Percentiles rank a stretch among this genome's conserved stretches.
Evolutionary conservation across 2,329 filamentous ascomycete species (phyloP).

Genomic region (Dichotomopilus funicola): DNA sequence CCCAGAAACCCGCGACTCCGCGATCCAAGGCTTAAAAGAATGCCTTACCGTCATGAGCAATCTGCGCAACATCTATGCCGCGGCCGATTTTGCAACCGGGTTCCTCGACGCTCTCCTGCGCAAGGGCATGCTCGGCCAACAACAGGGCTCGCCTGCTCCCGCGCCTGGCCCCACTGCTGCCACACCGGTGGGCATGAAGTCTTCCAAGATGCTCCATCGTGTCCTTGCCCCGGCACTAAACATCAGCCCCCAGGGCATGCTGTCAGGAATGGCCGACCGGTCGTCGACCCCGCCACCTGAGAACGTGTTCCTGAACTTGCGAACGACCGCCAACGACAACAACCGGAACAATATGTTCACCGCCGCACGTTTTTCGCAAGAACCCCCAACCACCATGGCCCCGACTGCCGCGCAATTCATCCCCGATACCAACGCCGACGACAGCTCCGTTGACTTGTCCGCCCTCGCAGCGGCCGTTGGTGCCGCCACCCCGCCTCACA

Average conservation of each 20-base stretch:
- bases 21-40: conserved; percentile 78
- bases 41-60: conserved; percentile 90
- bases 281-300: conserved; percentile 49
- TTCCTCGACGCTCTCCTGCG: conserved; percentile 90
- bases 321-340: conserved; percentile 6
- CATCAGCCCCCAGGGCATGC: conserved; percentile 2
- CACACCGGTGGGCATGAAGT: conserved; percentile 2
- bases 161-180: conserved; percentile 6
- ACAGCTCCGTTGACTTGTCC: conserved; percentile 27
- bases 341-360: background rate
- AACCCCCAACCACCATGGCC: background rate
- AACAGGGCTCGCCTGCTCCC: background rate
- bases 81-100: conserved; percentile 91
- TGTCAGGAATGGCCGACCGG: conserved; percentile 6
- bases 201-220: conserved; percentile 11
- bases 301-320: conserved; percentile 28
- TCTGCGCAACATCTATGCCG: conserved; percentile 81
- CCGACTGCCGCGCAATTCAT: conserved; percentile 18
- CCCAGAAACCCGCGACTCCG: conserved; percentile 61
- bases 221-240: conserved; percentile 12
- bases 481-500: conserved; percentile 38
- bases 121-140: conserved; percentile 34
- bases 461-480: conserved; percentile 3
- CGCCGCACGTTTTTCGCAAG: background rate
- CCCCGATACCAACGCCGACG: background rate